These are phyloP conservation scores for Durusdinium trenchii DNA, from an alignment of 73 alveolate species.

Conservation along the genomic window DNA sequence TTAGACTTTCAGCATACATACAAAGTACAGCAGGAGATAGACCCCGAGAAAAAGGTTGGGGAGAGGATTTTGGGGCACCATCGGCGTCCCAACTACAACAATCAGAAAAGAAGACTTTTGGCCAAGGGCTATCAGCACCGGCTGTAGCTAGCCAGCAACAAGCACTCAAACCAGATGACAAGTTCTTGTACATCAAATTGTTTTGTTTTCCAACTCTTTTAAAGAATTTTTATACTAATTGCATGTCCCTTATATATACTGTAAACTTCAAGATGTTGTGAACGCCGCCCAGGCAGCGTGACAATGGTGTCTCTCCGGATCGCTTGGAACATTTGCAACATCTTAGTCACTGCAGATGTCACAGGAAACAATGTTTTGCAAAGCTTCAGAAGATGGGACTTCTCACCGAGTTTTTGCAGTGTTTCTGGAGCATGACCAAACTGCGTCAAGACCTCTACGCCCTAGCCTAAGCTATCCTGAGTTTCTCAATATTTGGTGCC, in stretches of 20 bases:
- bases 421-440: not conserved
- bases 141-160: no score
- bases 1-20: no score
- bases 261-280: not conserved
- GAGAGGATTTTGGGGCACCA: no score
- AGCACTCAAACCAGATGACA: no score
- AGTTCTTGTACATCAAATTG: no score
- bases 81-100: no score
- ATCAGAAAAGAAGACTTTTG: no score
- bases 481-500: not conserved
- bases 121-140: no score
- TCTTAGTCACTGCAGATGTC: constrained; percentile 10
- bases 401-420: not conserved
- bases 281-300: not conserved
- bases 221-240: no score
- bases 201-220: no score
- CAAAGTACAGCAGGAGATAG: no score
- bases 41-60: no score
- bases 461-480: not conserved
- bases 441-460: not conserved
- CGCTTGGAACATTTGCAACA: not conserved
- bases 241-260: not conserved
- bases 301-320: not conserved
- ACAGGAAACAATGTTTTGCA: not conserved
- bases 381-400: not conserved